Conservation (phyloP, 352 stramenopile genomes). For the Phytophthora idaei region DNA sequence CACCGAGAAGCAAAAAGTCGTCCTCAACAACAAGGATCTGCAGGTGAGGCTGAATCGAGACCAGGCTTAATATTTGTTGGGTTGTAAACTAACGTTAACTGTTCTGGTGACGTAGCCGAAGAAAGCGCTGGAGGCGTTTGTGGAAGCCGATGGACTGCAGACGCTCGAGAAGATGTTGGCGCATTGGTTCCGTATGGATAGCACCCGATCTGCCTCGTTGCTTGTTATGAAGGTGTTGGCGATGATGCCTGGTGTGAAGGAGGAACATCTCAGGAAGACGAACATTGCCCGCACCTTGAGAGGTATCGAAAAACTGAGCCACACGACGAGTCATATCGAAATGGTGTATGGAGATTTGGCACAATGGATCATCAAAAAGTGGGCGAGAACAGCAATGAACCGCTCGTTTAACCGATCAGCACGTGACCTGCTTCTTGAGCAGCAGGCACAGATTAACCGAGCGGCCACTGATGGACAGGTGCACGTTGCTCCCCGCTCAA, state of each 20-base stretch:
- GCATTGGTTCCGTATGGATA: conserved; percentile 56
- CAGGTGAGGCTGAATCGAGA: conserved; percentile 30
- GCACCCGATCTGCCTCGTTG: conserved; percentile 49
- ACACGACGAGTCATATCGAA: conserved; percentile 46
- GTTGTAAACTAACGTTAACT: background rate
- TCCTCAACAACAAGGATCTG: conserved; percentile 71
- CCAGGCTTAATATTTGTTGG: background rate
- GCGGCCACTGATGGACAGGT: conserved; percentile 36
- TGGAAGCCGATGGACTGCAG: conserved; percentile 60
- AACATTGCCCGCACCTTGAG: conserved; percentile 64
- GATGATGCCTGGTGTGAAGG: conserved; percentile 59
- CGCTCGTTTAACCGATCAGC: conserved; percentile 45
- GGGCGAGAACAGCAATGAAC: conserved; percentile 54
- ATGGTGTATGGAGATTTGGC: conserved; percentile 56
- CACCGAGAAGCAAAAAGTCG: conserved; percentile 58
- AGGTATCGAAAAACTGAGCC: conserved; percentile 48
- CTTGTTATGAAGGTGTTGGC: conserved; percentile 69
- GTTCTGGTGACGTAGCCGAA: conserved; percentile 42
- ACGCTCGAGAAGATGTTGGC: conserved; percentile 57
- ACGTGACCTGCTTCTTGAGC: conserved; percentile 47
- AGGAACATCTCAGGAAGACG: conserved; percentile 53
- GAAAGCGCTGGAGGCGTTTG: conserved; percentile 60
- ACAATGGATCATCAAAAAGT: conserved; percentile 66
- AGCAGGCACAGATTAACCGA: conserved; percentile 46
- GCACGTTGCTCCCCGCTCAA: conserved; percentile 25